These are phyloP conservation scores for Suhomyces terraborum DNA, from an alignment of 1,139 yeast genomes.

Conservation along the genomic window DNA sequence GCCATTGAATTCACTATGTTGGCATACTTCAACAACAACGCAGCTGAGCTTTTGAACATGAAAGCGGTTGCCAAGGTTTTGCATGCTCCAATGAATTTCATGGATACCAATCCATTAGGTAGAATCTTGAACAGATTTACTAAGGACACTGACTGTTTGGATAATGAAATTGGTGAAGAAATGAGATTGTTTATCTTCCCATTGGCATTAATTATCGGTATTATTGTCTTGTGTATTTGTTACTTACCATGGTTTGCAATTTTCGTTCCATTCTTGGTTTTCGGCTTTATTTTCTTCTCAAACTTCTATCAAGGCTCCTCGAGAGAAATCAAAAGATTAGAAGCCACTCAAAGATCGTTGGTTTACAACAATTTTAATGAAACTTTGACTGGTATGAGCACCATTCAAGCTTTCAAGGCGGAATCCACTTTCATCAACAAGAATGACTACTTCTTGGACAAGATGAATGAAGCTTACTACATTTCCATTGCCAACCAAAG, in stretches of 20 bases:
- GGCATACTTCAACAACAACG: slow-evolving; percentile 52
- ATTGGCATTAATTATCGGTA: slow-evolving; percentile 43
- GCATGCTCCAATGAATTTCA: slow-evolving; percentile 48
- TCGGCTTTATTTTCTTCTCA: slow-evolving; percentile 35
- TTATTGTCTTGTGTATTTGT: slow-evolving; percentile 43
- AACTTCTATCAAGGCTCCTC: slow-evolving; percentile 47
- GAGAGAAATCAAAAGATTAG: slow-evolving; percentile 48
- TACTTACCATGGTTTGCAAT: slow-evolving; percentile 52
- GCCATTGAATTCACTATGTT: slow-evolving; percentile 54
- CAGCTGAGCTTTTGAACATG: slow-evolving; percentile 41
- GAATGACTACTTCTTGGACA: slow-evolving; percentile 39
- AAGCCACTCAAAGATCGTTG: slow-evolving; percentile 47
- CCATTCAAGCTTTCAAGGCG: slow-evolving; percentile 42
- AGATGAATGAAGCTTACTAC: slow-evolving; percentile 48
- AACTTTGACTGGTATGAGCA: slow-evolving; percentile 47
- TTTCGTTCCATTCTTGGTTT: slow-evolving; percentile 43
- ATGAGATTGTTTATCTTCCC: slow-evolving; percentile 45
- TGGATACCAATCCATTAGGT: slow-evolving; percentile 50
- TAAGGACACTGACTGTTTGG: slow-evolving; percentile 50
- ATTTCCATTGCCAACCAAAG: slow-evolving; percentile 46
- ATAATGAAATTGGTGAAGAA: slow-evolving; percentile 50
- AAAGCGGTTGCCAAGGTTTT: slow-evolving; percentile 40
- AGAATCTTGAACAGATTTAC: slow-evolving; percentile 58
- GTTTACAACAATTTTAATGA: slow-evolving; percentile 51
- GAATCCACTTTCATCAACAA: slow-evolving; percentile 35